These are phyloP conservation scores for Euphorbia peplus DNA, from an alignment of 345 rosid species.

Conservation along the genomic window DNA sequence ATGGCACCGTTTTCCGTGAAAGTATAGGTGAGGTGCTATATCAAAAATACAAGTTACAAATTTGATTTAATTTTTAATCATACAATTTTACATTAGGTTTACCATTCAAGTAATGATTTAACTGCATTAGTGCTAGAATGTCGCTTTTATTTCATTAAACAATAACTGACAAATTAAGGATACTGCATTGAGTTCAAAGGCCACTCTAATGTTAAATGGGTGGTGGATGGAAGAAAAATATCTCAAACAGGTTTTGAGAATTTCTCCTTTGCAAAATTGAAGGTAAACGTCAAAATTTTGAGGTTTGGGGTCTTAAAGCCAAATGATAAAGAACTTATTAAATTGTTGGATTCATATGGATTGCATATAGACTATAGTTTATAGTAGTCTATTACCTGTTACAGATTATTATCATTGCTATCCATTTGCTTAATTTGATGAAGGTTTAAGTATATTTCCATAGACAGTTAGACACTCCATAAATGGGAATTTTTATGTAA, in stretches of 20 bases:
- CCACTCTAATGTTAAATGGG: background rate
- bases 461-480: no score
- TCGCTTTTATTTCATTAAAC: background rate
- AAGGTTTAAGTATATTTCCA: no score
- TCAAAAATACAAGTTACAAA: background rate
- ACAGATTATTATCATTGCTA: no score
- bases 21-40: no score
- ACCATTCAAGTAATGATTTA: background rate
- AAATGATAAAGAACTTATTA: no score
- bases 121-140: background rate
- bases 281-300: background rate
- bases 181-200: background rate
- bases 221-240: background rate
- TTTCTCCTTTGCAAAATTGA: background rate
- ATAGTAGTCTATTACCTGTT: no score
- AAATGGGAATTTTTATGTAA: no score
- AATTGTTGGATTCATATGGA: background rate
- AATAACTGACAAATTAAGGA: no score
- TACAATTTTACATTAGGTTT: background rate
- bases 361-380: no score
- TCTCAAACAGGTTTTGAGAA: background rate
- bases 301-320: background rate
- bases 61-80: background rate
- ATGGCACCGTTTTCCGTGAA: no score
- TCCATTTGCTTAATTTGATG: no score